phyloP scores from a whole-genome alignment of 768 basidiomycete genomes.

The Pholiota microspora region DNA sequence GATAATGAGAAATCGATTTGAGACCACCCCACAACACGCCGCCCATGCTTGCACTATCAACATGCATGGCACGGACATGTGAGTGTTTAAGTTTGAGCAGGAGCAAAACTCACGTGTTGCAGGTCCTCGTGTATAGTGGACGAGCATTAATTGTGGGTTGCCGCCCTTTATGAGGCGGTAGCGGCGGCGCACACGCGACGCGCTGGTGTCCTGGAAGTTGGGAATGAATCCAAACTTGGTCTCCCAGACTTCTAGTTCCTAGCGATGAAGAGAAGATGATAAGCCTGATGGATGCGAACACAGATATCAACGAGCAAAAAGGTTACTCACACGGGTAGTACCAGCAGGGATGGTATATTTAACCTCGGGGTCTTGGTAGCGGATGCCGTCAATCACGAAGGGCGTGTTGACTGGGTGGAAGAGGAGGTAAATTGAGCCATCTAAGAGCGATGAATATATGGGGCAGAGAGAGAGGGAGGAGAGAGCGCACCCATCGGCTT shows the following conservation, averaged over 20 bases:
- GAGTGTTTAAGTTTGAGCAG: constrained; percentile 5
- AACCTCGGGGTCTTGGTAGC: constrained; percentile 72
- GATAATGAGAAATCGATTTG: not conserved
- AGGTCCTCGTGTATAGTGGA: constrained; percentile 74
- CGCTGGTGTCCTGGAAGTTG: constrained; percentile 52
- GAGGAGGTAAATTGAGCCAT: constrained; percentile 48
- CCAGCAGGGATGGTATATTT: constrained; percentile 53
- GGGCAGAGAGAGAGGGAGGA: not conserved
- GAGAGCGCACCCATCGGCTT: constrained; percentile 60
- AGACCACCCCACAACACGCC: not conserved
- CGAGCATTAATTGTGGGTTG: constrained; percentile 67
- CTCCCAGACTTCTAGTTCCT: constrained; percentile 82
- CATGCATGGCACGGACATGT: constrained; percentile 3
- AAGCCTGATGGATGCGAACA: not conserved
- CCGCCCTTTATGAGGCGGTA: constrained; percentile 75
- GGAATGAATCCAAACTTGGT: constrained; percentile 79
- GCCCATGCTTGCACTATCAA: constrained; percentile 8
- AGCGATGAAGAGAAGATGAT: not conserved
- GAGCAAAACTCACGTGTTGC: constrained; percentile 49
- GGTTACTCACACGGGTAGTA: constrained; percentile 51
- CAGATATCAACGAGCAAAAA: not conserved
- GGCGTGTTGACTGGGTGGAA: constrained; percentile 57
- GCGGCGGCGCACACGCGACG: constrained; percentile 68
- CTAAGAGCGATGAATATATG: constrained; percentile 24
- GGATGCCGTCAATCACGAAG: constrained; percentile 76